phyloP scores from a whole-genome alignment of 495 filamentous ascomycete species.

The Penicillium ochrochloron region DNA sequence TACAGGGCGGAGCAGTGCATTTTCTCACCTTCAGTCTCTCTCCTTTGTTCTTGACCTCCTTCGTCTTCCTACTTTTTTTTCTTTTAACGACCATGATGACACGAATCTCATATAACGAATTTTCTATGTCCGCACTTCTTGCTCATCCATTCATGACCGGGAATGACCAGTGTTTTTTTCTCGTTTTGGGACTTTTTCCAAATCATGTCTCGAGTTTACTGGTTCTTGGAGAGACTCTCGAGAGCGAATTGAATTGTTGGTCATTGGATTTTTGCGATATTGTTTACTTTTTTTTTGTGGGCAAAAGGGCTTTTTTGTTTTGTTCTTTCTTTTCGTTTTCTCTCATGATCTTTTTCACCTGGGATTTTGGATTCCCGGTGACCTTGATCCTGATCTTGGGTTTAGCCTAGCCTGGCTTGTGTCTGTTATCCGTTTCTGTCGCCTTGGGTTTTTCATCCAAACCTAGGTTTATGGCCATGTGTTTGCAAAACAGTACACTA shows the following conservation, averaged over 20 bases:
- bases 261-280: conserved; percentile 14
- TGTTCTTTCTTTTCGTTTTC: conserved; percentile 22
- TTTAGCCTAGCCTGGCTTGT: neutral
- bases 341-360: conserved; percentile 8
- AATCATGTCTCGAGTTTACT: conserved; percentile 12
- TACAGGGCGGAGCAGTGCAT: neutral
- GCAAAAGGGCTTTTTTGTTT: conserved; percentile 7
- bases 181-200: conserved; percentile 9
- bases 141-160: conserved; percentile 8
- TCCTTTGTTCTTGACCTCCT: conserved; percentile 3
- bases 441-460: neutral
- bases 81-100: conserved; percentile 48
- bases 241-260: conserved; percentile 17
- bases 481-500: neutral
- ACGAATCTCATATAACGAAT: conserved; percentile 53
- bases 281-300: conserved; percentile 14
- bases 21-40: neutral
- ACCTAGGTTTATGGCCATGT: neutral
- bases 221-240: conserved; percentile 4
- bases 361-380: conserved; percentile 8
- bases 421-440: neutral
- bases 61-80: conserved; percentile 31
- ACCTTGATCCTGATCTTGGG: neutral
- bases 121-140: conserved; percentile 32
- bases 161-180: conserved; percentile 19